These are phyloP conservation scores for Ceratobasidium sp. DNA, from an alignment of 1,284 basidiomycete genomes.

Conservation along the genomic window DNA sequence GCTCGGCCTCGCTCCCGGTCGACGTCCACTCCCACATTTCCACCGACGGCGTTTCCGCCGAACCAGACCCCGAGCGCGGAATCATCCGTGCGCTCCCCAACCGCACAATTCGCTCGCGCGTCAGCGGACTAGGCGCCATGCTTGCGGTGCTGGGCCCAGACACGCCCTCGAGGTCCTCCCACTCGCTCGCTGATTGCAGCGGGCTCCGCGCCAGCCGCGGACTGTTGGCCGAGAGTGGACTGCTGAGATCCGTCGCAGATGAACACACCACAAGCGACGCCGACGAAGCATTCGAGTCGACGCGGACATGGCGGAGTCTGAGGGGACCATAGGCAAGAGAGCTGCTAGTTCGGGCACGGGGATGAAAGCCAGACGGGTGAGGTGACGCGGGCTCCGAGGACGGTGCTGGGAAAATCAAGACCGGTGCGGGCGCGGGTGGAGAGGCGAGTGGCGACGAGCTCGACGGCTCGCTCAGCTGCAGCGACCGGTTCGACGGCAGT, in stretches of 20 bases:
- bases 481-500: slow-evolving; percentile 38
- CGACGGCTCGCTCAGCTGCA: slow-evolving; percentile 30
- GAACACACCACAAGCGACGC: slow-evolving; percentile 14
- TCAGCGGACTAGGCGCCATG: slow-evolving; percentile 25
- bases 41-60: slow-evolving; percentile 23
- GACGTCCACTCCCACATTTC: slow-evolving; percentile 46
- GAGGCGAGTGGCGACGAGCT: slow-evolving; percentile 28
- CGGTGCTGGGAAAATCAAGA: slow-evolving; percentile 45
- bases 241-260: slow-evolving; percentile 5
- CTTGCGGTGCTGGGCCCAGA: slow-evolving; percentile 27
- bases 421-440: slow-evolving; percentile 17
- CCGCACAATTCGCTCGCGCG: slow-evolving; percentile 41
- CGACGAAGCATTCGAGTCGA: slow-evolving; percentile 35
- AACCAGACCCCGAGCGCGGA: slow-evolving; percentile 22
- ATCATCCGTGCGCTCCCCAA: slow-evolving; percentile 42
- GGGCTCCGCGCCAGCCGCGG: slow-evolving; percentile 30
- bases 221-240: slow-evolving; percentile 15
- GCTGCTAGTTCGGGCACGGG: slow-evolving; percentile 7
- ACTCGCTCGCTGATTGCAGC: slow-evolving; percentile 20
- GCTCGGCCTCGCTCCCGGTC: slow-evolving; percentile 24
- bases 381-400: slow-evolving; percentile 43
- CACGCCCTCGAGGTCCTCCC: slow-evolving; percentile 22
- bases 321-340: slow-evolving; percentile 28
- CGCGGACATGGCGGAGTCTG: slow-evolving; percentile 28
- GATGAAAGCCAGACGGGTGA: slow-evolving; percentile 16